phyloP scores from a whole-genome alignment of 2,329 filamentous ascomycete species.

The Pseudogymnoascus verrucosus region DNA sequence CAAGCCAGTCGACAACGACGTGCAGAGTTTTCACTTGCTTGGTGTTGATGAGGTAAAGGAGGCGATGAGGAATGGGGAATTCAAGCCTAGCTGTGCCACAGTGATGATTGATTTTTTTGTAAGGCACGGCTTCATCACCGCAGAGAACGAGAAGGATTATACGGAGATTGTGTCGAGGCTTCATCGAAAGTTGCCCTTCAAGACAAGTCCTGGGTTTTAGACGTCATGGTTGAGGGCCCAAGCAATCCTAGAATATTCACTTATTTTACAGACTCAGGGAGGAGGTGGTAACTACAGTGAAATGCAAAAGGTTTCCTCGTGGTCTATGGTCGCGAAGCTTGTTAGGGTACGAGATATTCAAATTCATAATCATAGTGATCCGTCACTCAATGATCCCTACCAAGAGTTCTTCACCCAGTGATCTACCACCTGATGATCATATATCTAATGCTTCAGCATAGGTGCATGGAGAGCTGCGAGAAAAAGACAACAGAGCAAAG shows the following conservation, averaged over 20 bases:
- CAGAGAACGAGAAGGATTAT: constrained; percentile 65
- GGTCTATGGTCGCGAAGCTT: too few relatives aligned
- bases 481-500: constrained; percentile 22
- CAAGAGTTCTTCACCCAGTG: too few relatives aligned
- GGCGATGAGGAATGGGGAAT: constrained; percentile 58
- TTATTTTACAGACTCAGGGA: background rate
- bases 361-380: too few relatives aligned
- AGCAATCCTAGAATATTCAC: background rate
- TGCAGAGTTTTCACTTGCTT: constrained; percentile 66
- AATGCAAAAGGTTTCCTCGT: too few relatives aligned
- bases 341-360: too few relatives aligned
- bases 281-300: background rate
- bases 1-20: constrained; percentile 67
- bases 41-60: constrained; percentile 49
- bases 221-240: background rate
- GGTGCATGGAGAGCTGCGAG: constrained; percentile 10
- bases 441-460: too few relatives aligned
- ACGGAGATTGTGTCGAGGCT: constrained; percentile 52
- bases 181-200: constrained; percentile 28
- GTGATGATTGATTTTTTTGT: constrained; percentile 78
- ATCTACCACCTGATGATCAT: too few relatives aligned
- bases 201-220: background rate
- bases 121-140: constrained; percentile 64
- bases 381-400: too few relatives aligned
- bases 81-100: constrained; percentile 76